Base-by-base conservation (phyloP, 257 asterid genomes). In the Perilla frutescens region DNA sequence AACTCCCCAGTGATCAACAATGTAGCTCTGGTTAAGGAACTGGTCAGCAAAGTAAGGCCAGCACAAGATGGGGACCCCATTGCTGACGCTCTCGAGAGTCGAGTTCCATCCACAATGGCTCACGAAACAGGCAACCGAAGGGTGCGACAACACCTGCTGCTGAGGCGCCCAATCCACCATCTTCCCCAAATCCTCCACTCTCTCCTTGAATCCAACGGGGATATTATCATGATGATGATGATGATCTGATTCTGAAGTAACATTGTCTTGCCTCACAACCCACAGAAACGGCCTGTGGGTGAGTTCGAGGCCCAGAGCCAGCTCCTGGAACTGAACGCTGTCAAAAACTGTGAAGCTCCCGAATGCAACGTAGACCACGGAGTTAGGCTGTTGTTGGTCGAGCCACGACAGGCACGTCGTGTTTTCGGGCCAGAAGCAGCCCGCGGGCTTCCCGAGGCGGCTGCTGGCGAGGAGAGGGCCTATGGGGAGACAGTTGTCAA, bases 51-150 rank as follows among this genome's bases (percentile, higher is more conserved):
- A 86, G 69, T 84, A 86, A 3, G 95, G 95, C 91, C 95, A 86
- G 49, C 87, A 86, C 37, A 86, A 67, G 67, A 86, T 55, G n/a
- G 91, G 90, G 10, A 86, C 61, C 5, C 89, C 94, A 36, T 75
- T 86, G 73, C 86, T 81, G 0, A 84, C 50, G 9, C 90, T 68
- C 64, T 86, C 91, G 4, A 84, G 2, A 0, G 86, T 83, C 3
- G 91, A 88, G 71, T 86, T 88, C 90, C 91, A 86, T 1, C 95
- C 95, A 36, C 95, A 84, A 40, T 88, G 95, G 62, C 87, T 83
- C 3, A 88, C 4, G 63, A 88, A 86, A 44, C 91, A 86, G 0
- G 84, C 90, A 7, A 88, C 62, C 0, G 89, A 74, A n/a, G 91
- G 87, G 74, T 88, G 95, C 0, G 70, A 79, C 8, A 84, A 34